phyloP scores from a whole-genome alignment of 768 basidiomycete genomes.

The Amanita muscaria region DNA sequence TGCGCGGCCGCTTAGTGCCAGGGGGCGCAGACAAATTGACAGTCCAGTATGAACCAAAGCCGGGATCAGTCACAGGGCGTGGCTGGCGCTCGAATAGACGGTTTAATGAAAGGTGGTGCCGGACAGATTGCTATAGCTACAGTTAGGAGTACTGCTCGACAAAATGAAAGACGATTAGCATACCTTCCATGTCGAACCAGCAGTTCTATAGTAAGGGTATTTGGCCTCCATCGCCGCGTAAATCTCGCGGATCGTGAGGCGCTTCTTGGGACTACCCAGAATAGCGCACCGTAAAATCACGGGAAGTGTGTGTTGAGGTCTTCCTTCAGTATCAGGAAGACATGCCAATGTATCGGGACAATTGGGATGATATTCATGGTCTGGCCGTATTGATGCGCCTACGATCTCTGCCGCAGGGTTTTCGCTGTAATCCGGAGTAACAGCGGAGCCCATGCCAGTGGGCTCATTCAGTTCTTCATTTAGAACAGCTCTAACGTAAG shows the following conservation, averaged over 20 bases:
- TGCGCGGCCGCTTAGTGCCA: conserved; percentile 78
- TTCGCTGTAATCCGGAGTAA: conserved; percentile 24
- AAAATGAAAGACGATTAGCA: conserved; percentile 9
- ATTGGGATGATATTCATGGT: conserved; percentile 58
- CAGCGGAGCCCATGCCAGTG: conserved; percentile 26
- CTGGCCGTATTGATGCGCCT: conserved; percentile 11
- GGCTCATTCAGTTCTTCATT: conserved; percentile 14
- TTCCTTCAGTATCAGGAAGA: conserved; percentile 67
- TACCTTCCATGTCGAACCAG: conserved; percentile 84
- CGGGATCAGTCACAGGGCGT: conserved; percentile 76
- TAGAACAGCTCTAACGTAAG: conserved; percentile 6
- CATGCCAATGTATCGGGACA: conserved; percentile 74
- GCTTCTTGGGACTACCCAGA: conserved; percentile 63
- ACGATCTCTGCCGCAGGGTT: conserved; percentile 21
- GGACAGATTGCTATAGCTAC: conserved; percentile 68
- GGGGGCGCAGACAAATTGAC: conserved; percentile 82
- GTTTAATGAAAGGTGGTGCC: conserved; percentile 78
- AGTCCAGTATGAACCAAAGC: conserved; percentile 86
- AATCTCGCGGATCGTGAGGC: conserved; percentile 77
- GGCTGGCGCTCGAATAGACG: conserved; percentile 76
- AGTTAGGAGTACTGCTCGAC: not conserved
- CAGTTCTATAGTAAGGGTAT: conserved; percentile 72
- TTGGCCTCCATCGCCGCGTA: conserved; percentile 84
- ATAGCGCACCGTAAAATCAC: conserved; percentile 82
- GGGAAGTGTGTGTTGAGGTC: conserved; percentile 79